A percentile compares a stretch with the other conserved stretches of the same genome.
phyloP scores from a whole-genome alignment of 2,329 filamentous ascomycete genomes.

The Penicillium sp. region DNA sequence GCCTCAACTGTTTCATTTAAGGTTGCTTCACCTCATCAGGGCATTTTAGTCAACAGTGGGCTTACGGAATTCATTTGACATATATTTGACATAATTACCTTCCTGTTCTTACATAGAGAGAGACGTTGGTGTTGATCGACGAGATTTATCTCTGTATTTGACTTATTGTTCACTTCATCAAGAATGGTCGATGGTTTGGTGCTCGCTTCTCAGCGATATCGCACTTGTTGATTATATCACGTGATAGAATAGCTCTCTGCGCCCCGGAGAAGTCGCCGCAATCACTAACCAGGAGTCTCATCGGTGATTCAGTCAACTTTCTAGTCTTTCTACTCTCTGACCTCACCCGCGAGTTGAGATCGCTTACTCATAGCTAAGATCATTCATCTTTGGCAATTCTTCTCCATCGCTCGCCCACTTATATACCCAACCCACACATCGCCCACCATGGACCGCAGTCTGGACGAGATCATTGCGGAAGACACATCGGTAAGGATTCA shows the following conservation, averaged over 20 bases:
- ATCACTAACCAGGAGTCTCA: too few relatives aligned
- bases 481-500: conserved; percentile 45
- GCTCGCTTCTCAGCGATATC: too few relatives aligned
- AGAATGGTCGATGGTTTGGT: too few relatives aligned
- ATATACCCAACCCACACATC: conserved; percentile 3
- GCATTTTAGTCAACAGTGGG: too few relatives aligned
- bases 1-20: neutral
- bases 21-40: too few relatives aligned
- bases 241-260: neutral
- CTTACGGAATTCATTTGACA: too few relatives aligned
- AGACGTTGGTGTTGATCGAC: too few relatives aligned
- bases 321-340: neutral
- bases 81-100: too few relatives aligned
- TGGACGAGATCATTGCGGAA: conserved; percentile 60
- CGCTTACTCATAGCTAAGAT: neutral
- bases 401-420: neutral
- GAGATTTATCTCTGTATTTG: too few relatives aligned
- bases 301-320: too few relatives aligned
- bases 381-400: neutral
- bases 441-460: conserved; percentile 54
- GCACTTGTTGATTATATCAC: neutral
- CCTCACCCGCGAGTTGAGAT: neutral
- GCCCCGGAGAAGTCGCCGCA: neutral
- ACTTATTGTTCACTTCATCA: too few relatives aligned
- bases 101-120: too few relatives aligned